Base-by-base conservation (phyloP, 441 rosid genomes). In the Erodium texanum region DNA sequence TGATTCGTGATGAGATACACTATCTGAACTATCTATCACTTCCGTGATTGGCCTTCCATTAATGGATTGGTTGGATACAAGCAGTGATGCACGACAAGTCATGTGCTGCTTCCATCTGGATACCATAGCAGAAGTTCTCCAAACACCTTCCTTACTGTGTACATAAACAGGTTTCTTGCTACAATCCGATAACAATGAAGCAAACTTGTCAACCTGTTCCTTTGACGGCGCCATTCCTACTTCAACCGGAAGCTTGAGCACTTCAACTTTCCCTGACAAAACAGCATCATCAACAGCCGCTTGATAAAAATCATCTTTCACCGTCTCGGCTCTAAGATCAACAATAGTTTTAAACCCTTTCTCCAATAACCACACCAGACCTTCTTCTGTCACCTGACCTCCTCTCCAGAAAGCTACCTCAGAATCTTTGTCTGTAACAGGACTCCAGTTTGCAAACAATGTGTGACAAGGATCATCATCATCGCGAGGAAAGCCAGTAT, bases 41-140 rank as follows among this genome's bases (percentile, higher is more conserved):
- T 27, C 29, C 29, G 4, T 27, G 29, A 27, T 1, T 27, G 29
- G 29, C 36, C 67, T 68, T 34, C 73, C 74, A 27, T 27, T 27
- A 27, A 27, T 27, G 29, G 29, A 4, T 27, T 27, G 29, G 29
- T 27, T 27, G 29, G 29, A 27, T 1, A 27, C 29, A 27, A 22
- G 56, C 50, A 66, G 77, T 41, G 79, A 75, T 48, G 76, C 72
- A 66, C 45, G 70, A 66, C 96, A 87, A 70, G 82, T 84, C 87
- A 87, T 86, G 84, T 78, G 86, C 86, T 91, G 97, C 77, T 85
- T 83, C 96, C 99, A 94, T 80, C 97, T 85, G 64, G 99, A 91
- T 38, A 91, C 79, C 97, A 94, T 85, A 24, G 96, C 93, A 69
- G 85, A 85, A 65, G 96, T 81, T 85, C 99, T 86, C 96, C 95